These are phyloP conservation scores for Coelastrella sp. DNA, from an alignment of 139 green algal genomes.

Conservation along the genomic window DNA sequence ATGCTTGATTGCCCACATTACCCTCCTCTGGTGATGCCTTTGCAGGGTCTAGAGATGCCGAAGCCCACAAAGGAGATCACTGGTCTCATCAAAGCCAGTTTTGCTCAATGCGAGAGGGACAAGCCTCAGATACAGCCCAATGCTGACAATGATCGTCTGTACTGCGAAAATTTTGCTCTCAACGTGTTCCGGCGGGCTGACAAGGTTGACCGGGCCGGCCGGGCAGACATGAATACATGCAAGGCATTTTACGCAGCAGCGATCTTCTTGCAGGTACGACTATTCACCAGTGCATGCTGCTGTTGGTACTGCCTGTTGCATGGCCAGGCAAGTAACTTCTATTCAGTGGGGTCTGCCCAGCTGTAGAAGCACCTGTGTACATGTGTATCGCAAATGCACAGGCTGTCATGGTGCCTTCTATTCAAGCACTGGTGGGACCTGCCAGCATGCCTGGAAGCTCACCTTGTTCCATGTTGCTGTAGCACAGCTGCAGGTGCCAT, in stretches of 20 bases:
- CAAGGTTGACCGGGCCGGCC: constrained; percentile 73
- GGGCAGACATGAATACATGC: constrained; percentile 75
- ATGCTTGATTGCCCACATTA: not conserved
- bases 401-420: not conserved
- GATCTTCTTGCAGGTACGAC: constrained; percentile 87
- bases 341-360: too few relatives aligned
- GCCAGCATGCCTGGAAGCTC: not conserved
- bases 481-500: not conserved
- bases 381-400: not conserved
- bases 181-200: constrained; percentile 80
- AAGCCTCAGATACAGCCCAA: constrained; percentile 60
- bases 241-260: constrained; percentile 89
- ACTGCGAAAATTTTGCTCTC: constrained; percentile 83
- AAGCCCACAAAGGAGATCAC: constrained; percentile 71
- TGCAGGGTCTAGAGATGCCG: constrained; percentile 71
- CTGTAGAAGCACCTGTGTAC: not conserved
- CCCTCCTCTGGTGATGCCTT: not conserved
- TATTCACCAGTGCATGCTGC: not conserved
- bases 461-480: not conserved
- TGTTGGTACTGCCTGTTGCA: too few relatives aligned
- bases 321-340: too few relatives aligned
- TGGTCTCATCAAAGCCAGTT: constrained; percentile 59
- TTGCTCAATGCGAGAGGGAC: constrained; percentile 72
- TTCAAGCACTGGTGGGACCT: too few relatives aligned
- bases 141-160: constrained; percentile 46